A percentile compares a stretch with the other conserved stretches of the same genome.
Evolutionary conservation across 345 rosid species (phyloP).

Genomic region (Brassica cretica): DNA sequence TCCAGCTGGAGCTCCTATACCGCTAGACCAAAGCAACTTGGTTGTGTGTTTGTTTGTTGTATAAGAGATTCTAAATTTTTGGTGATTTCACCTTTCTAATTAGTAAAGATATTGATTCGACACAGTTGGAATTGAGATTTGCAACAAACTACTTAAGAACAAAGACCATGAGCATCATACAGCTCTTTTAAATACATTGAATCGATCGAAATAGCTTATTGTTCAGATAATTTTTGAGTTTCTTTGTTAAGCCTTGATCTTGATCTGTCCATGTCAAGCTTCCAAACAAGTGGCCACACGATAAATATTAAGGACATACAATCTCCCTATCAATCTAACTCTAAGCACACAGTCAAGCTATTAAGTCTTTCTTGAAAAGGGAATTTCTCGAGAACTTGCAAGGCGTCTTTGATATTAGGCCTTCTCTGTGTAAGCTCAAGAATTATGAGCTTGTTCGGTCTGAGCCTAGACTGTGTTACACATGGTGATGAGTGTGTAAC

Average conservation of each 20-base stretch:
- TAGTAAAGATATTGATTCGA: background rate
- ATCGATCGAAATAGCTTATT: background rate
- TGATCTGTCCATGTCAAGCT: background rate
- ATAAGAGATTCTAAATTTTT: background rate
- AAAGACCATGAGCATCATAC: background rate
- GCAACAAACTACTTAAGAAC: background rate
- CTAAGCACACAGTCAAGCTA: too few relatives aligned
- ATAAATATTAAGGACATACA: too few relatives aligned
- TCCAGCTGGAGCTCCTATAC: too few relatives aligned
- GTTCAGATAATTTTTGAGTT: background rate
- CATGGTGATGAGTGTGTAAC: too few relatives aligned
- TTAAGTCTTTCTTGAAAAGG: too few relatives aligned
- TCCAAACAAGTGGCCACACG: background rate
- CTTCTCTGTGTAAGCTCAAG: too few relatives aligned
- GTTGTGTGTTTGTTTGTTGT: background rate
- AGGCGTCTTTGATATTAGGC: too few relatives aligned
- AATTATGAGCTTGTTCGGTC: too few relatives aligned
- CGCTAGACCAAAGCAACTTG: too few relatives aligned
- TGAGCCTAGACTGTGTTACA: too few relatives aligned
- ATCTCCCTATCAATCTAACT: too few relatives aligned
- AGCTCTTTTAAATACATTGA: background rate
- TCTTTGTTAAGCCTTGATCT: slow-evolving; percentile 12
- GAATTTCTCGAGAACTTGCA: too few relatives aligned
- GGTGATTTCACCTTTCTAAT: background rate
- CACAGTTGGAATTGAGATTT: background rate